A percentile compares a stretch with the other conserved stretches of the same genome.
Conservation (phyloP, 1,139 yeast genomes). For the Debaryomyces coudertii region DNA sequence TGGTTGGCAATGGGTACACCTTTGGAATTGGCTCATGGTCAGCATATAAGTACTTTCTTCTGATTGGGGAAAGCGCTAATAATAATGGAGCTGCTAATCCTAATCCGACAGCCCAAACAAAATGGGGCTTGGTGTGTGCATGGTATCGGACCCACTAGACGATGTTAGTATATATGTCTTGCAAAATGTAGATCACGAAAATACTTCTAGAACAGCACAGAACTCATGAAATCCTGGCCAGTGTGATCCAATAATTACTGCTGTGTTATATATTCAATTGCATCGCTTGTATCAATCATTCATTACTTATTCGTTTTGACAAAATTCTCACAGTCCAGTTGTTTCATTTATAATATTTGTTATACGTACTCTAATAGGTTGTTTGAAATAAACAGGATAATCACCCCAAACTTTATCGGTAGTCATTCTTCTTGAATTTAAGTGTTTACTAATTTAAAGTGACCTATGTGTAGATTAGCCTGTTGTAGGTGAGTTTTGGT, state of each 20-base stretch:
- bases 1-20: constrained; percentile 67
- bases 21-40: constrained; percentile 72
- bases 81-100: constrained; percentile 72
- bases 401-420: constrained; percentile 50
- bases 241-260: background rate
- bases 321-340: background rate
- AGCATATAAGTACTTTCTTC: constrained; percentile 67
- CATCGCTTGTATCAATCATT: background rate
- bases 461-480: background rate
- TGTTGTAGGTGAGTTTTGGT: background rate
- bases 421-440: constrained; percentile 5
- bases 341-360: background rate
- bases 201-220: background rate
- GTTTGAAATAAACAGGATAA: constrained; percentile 62
- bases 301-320: background rate
- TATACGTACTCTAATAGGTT: constrained; percentile 63
- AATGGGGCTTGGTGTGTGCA: constrained; percentile 79
- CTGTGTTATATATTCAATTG: background rate
- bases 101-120: constrained; percentile 68
- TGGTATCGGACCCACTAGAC: constrained; percentile 74
- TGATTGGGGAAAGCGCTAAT: constrained; percentile 64
- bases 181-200: background rate
- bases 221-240: no score
- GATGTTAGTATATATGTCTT: constrained; percentile 30
- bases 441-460: constrained; percentile 9